A percentile compares a stretch with the other conserved stretches of the same genome.
Evolutionary conservation across 805 yeast species (phyloP).

Genomic region (Candida golubevii): DNA sequence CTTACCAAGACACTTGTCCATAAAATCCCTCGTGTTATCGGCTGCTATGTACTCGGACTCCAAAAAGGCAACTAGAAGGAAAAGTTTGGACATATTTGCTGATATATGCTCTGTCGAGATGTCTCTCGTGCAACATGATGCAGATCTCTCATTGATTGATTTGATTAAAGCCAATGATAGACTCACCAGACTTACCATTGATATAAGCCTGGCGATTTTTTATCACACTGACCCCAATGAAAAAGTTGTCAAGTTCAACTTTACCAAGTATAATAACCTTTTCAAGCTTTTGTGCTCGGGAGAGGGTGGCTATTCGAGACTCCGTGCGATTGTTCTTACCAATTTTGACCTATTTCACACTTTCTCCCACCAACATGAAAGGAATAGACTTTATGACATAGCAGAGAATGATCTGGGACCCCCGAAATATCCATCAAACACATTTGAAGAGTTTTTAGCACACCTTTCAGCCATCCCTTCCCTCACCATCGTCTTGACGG

Average conservation of each 20-base stretch:
- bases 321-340: conserved; percentile 23
- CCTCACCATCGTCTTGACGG: conserved; percentile 23
- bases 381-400: conserved; percentile 1
- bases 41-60: conserved; percentile 15
- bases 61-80: conserved; percentile 12
- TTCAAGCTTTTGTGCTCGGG: conserved; percentile 33
- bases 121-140: conserved; percentile 35
- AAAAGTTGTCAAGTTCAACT: conserved; percentile 25
- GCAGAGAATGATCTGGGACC: conserved; percentile 16
- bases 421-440: conserved; percentile 21
- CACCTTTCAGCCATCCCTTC: conserved; percentile 20
- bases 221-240: conserved; percentile 18
- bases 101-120: conserved; percentile 37
- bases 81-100: conserved; percentile 34
- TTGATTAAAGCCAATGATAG: conserved; percentile 36
- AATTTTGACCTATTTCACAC: conserved; percentile 31
- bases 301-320: conserved; percentile 25
- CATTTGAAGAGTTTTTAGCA: conserved; percentile 20
- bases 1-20: conserved; percentile 1
- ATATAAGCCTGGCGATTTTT: conserved; percentile 47
- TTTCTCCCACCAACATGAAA: conserved; percentile 16
- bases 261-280: conserved; percentile 24
- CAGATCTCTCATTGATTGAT: conserved; percentile 48
- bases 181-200: conserved; percentile 40
- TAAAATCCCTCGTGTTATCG: conserved; percentile 12